A percentile compares a stretch with the other conserved stretches of the same genome.
These are phyloP conservation scores for Wakefieldia striispora DNA, from an alignment of 768 basidiomycete species.

Conservation along the genomic window DNA sequence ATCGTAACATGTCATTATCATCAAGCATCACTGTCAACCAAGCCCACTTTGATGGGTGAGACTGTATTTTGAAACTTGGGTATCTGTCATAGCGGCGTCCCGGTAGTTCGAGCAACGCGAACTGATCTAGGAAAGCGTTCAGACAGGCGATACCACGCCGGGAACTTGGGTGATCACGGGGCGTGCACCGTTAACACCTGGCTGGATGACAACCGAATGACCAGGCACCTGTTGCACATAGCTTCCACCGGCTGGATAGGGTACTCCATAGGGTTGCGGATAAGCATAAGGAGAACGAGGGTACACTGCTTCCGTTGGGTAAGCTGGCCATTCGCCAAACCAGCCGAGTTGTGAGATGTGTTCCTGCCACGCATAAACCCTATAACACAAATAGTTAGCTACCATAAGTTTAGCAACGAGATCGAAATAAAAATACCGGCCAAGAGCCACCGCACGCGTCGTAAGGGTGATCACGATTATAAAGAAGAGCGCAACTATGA, in stretches of 20 bases:
- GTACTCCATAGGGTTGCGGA: conserved; percentile 28
- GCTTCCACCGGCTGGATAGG: conserved; percentile 26
- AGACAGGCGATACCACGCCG: conserved; percentile 24
- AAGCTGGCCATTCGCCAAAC: conserved; percentile 73
- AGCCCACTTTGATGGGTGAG: neutral
- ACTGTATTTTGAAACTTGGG: neutral
- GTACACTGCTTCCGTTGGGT: conserved; percentile 31
- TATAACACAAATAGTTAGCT: conserved; percentile 5
- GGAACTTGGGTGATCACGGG: conserved; percentile 64
- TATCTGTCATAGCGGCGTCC: neutral
- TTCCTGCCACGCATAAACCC: conserved; percentile 32
- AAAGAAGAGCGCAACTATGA: conserved; percentile 47
- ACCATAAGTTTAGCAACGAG: neutral
- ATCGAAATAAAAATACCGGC: conserved; percentile 23
- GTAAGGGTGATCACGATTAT: conserved; percentile 57
- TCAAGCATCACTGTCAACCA: conserved; percentile 7
- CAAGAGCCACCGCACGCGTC: conserved; percentile 32
- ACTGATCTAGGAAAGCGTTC: conserved; percentile 2
- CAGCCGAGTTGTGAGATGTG: conserved; percentile 62
- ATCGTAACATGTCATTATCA: conserved; percentile 6
- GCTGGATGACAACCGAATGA: conserved; percentile 67
- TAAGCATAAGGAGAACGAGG: conserved; percentile 28
- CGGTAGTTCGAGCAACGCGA: neutral
- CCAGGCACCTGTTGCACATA: conserved; percentile 54
- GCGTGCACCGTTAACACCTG: conserved; percentile 56